Conservation (phyloP, 257 asterid species). For the Ligustrum vulgare region DNA sequence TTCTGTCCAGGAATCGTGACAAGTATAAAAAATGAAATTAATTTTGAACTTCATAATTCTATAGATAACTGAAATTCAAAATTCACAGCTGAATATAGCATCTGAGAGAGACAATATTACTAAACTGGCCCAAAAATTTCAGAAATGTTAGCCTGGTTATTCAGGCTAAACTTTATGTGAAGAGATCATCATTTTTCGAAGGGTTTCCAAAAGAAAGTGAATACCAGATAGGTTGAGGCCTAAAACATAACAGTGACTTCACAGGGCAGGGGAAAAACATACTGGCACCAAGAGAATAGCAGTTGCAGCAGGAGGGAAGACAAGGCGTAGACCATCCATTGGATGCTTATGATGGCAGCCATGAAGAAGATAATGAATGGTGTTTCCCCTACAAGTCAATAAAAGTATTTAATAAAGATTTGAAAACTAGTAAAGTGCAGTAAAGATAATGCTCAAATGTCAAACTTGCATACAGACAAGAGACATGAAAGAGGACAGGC, state of each 20-base stretch:
- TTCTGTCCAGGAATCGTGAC: background rate
- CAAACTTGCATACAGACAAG: background rate
- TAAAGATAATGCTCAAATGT: background rate
- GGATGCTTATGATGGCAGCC: slow-evolving; percentile 66
- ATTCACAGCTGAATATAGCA: background rate
- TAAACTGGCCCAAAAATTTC: background rate
- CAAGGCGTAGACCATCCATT: slow-evolving; percentile 51
- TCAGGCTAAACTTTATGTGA: background rate
- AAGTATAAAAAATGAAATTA: background rate
- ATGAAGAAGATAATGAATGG: slow-evolving; percentile 64
- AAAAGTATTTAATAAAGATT: slow-evolving; percentile 9
- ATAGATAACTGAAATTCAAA: background rate
- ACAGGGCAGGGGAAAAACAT: slow-evolving; percentile 13
- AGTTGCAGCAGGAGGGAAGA: slow-evolving; percentile 86
- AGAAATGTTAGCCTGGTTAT: background rate
- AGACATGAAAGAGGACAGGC: background rate
- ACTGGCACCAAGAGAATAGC: slow-evolving; percentile 66
- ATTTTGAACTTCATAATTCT: background rate
- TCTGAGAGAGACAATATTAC: background rate
- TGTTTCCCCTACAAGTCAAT: slow-evolving; percentile 41
- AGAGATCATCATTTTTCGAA: background rate
- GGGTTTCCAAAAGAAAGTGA: background rate
- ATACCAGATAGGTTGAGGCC: background rate
- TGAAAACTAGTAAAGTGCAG: background rate
- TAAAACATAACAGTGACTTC: background rate